Evolutionary conservation across 2,329 filamentous ascomycete species (phyloP).

Genomic region (Metarhizium humberi): DNA sequence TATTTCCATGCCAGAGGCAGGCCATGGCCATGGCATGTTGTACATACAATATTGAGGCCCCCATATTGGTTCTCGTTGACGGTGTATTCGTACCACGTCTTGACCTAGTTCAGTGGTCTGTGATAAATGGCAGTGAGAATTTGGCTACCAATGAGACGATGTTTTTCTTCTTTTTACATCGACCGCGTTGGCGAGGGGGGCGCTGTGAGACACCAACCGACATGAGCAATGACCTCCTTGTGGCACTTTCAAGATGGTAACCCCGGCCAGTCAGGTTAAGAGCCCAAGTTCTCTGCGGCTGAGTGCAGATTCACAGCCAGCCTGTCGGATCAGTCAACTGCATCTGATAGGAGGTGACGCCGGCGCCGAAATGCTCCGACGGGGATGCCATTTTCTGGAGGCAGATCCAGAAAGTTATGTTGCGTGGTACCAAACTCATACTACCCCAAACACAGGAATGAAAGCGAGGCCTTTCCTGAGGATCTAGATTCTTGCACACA

Average conservation of each 20-base stretch:
- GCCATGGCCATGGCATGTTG: neutral
- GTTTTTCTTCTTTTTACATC: neutral
- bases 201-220: conserved; percentile 4
- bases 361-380: neutral
- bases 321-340: conserved; percentile 1
- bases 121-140: neutral
- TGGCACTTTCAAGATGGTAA: neutral
- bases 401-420: neutral
- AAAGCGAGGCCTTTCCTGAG: neutral
- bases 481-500: neutral
- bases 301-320: conserved; percentile 3
- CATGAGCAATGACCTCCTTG: neutral
- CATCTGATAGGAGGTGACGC: neutral
- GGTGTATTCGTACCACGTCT: neutral
- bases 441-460: neutral
- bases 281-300: neutral
- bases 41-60: neutral
- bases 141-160: neutral
- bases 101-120: neutral
- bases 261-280: neutral
- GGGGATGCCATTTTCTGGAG: neutral
- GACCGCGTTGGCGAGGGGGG: neutral
- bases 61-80: neutral
- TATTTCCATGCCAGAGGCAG: neutral
- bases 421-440: neutral